Evolutionary conservation across 2,329 filamentous ascomycete genomes (phyloP), one percentile per base, ranked within the genome.

Genomic region (Botrytis byssoidea): DNA sequence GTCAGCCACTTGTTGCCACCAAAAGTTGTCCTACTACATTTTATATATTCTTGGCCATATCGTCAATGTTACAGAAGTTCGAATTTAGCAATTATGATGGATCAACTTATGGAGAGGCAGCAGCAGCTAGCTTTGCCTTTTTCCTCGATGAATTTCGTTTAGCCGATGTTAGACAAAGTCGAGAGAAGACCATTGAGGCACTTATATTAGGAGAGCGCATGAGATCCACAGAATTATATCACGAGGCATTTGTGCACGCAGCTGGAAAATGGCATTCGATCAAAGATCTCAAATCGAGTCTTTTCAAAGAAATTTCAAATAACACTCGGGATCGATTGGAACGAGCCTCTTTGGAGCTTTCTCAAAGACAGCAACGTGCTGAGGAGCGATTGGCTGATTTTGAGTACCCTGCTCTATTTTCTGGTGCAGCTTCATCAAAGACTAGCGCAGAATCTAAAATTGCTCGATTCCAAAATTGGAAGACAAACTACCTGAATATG

Each of bases 121-220:
- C 89, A 1, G 85, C 90, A 64, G 84, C 89, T 25, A 91, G 90
- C 80, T 94, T 95, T 77, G 86, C 89, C 75, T 89, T 88, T 78
- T 97, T 94, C 79, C 89, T 95, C 74, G 91, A 95, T 65, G 92
- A 96, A 81, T 85, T 94, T 75, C 87, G 86, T 32, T 84, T 98
- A 46, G 92, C 89, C 4, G 95, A 98, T 82, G 91, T 97, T 65
- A 88, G 94, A 72, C 85, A 88, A 74, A 97, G 93, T 81, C 88
- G 92, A 40, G 94, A 97, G 80, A 97, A 96, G 86, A 97, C 93
- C 0, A 86, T 98, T 37, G 94, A 98, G 82, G 93, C 91, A 0
- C 87, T 98, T 65, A 88, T 98, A n/a, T 85, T 99, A 18, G 95
- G 93, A 73, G 95, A 99, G 83, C 89, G 89, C 55, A 93, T 98